phyloP scores from a whole-genome alignment of 176 grass and related monocot species.

The Triticum urartu region DNA sequence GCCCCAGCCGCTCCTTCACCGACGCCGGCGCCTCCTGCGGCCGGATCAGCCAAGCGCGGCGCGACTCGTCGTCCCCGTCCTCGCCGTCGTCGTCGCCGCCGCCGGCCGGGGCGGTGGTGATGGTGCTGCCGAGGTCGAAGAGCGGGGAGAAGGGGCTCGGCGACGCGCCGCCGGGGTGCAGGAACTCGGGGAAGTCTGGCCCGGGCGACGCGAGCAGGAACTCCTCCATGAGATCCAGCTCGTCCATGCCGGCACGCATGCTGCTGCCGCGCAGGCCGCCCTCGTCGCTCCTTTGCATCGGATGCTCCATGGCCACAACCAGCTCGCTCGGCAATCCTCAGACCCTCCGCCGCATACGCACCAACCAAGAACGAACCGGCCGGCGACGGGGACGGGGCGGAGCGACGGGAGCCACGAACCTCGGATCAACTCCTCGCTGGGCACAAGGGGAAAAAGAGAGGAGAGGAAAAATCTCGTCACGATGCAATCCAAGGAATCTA shows the following conservation, averaged over 20 bases:
- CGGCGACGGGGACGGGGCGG: neutral
- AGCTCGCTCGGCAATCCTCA: neutral
- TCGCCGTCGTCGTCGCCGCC: neutral
- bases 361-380: neutral
- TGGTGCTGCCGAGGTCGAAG: conserved; percentile 42
- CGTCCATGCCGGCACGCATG: conserved; percentile 34
- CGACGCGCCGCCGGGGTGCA: neutral
- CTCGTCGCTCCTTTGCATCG: neutral
- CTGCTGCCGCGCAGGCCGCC: neutral
- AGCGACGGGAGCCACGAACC: conserved; percentile 24
- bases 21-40: neutral
- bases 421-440: conserved; percentile 7
- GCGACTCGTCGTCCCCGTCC: neutral
- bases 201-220: conserved; percentile 40
- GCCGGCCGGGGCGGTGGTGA: conserved; percentile 18
- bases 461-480: neutral
- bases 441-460: neutral
- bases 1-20: conserved; percentile 63
- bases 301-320: conserved; percentile 40
- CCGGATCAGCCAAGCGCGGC: conserved; percentile 29
- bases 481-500: conserved; percentile 36
- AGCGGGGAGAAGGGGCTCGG: conserved; percentile 39
- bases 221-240: conserved; percentile 80
- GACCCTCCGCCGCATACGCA: conserved; percentile 5
- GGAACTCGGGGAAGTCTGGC: conserved; percentile 51